phyloP scores from a whole-genome alignment of 1,284 basidiomycete species.

The Cryptococcus sp. region DNA sequence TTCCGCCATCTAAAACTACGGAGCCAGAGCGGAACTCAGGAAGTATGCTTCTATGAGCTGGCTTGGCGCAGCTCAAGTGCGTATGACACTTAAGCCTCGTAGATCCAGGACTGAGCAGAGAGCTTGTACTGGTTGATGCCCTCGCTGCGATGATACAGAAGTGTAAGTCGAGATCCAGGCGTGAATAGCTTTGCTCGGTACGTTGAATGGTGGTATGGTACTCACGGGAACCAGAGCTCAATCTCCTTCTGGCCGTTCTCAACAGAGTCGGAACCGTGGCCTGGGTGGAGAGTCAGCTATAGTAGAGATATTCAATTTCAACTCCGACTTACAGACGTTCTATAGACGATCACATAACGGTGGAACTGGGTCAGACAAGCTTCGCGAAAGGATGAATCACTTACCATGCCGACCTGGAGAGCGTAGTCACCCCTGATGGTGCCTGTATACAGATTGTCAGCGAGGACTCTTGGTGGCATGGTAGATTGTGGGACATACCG shows the following conservation, averaged over 20 bases:
- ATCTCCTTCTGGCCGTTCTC: slow-evolving; percentile 92
- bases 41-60: too few relatives aligned
- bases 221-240: slow-evolving; percentile 65
- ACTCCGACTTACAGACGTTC: slow-evolving; percentile 42
- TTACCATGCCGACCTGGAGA: slow-evolving; percentile 73
- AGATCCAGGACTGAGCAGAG: slow-evolving; percentile 72
- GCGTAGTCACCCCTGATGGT: slow-evolving; percentile 92
- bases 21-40: too few relatives aligned
- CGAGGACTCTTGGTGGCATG: slow-evolving; percentile 6
- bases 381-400: slow-evolving; percentile 4
- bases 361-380: background rate
- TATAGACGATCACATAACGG: slow-evolving; percentile 16
- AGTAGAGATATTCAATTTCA: background rate
- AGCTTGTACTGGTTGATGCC: slow-evolving; percentile 74
- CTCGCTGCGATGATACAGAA: slow-evolving; percentile 57
- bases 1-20: too few relatives aligned
- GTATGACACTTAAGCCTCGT: slow-evolving; percentile 64
- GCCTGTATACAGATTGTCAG: slow-evolving; percentile 54
- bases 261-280: slow-evolving; percentile 91
- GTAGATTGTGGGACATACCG: slow-evolving; percentile 56
- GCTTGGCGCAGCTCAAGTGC: too few relatives aligned
- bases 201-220: background rate
- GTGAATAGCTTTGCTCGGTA: too few relatives aligned
- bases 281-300: slow-evolving; percentile 5
- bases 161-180: too few relatives aligned